Base-by-base conservation (phyloP, 2,329 filamentous ascomycete genomes). In the Penicillium italicum region DNA sequence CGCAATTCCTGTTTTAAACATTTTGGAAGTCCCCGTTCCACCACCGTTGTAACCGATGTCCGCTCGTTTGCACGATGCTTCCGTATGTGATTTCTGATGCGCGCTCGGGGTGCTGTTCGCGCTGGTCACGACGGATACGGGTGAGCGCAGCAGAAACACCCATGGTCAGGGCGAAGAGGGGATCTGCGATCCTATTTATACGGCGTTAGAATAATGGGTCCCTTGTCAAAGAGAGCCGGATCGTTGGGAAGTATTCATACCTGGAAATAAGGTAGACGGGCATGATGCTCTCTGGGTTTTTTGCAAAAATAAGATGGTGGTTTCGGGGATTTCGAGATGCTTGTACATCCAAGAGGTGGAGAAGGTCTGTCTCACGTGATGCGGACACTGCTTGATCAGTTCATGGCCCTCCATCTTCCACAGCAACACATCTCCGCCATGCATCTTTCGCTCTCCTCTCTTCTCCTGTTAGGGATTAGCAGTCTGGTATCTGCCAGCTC, bases 71-170 rank as follows among this genome's bases (percentile, higher is more conserved):
- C 34, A 71, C 36, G 16, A 76, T 60, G 33, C 60, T 62, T 22
- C 66, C 64, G 22, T 69, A 66, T 10, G 66, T 63, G 36, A 73
- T 67, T 45, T 74, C 69, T 10, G 67, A 62, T 16, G 72, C 70
- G 30, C 66, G 64, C 28, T 72, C 68, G 5, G 73, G 76, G 41
- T 72, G 66, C 61, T 77, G 76, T 60, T 82, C 80, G 40, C 70
- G 74, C 66, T 83, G 77, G 60, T 84, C 82, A 12, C 81, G 76
- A 53, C 77, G 79, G 60, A 84, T 80, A n/a, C 81, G 77, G 20
- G 80, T 69, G 22, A 75, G 68, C 12, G 81, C 78, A n/a, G 82
- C 80, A 9, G 77, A 75, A 10, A 78, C 66, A 45, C 82, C 82
- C 64, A 84, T 81, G 24, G 64, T 51, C 20, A 70, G 54, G 24